Evolutionary conservation across 805 yeast genomes (phyloP).

Genomic region (Candida ponderosae): DNA sequence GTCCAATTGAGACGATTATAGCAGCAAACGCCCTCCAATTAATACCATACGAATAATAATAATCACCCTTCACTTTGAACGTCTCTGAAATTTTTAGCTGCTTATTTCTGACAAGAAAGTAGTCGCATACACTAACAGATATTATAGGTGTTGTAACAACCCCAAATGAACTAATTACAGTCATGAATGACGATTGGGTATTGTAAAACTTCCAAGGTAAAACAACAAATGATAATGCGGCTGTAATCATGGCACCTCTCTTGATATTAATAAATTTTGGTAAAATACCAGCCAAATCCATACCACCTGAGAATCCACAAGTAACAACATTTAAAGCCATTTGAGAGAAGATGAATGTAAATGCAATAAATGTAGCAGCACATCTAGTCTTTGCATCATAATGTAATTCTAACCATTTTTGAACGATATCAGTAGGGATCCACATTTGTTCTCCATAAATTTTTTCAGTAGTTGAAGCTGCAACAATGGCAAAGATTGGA

Average conservation of each 20-base stretch:
- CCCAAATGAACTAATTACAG: slow-evolving; percentile 27
- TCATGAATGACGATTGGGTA: slow-evolving; percentile 21
- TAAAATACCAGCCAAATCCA: slow-evolving; percentile 28
- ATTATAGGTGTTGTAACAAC: slow-evolving; percentile 27
- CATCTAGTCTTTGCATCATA: slow-evolving; percentile 27
- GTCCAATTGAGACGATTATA: slow-evolving; percentile 33
- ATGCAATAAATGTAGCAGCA: slow-evolving; percentile 27
- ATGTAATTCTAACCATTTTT: slow-evolving; percentile 21
- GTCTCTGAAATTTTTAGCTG: slow-evolving; percentile 27
- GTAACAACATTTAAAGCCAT: slow-evolving; percentile 25
- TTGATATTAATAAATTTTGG: slow-evolving; percentile 23
- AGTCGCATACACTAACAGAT: slow-evolving; percentile 30
- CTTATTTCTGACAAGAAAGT: slow-evolving; percentile 26
- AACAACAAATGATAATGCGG: slow-evolving; percentile 24
- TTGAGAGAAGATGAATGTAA: slow-evolving; percentile 23
- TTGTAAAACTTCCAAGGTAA: slow-evolving; percentile 32
- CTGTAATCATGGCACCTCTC: slow-evolving; percentile 25
- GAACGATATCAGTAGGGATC: slow-evolving; percentile 27
- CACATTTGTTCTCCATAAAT: slow-evolving; percentile 27
- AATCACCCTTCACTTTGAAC: slow-evolving; percentile 22
- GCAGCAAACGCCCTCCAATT: slow-evolving; percentile 34
- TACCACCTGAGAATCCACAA: slow-evolving; percentile 29
- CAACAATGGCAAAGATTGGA: slow-evolving; percentile 35
- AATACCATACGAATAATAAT: slow-evolving; percentile 31
- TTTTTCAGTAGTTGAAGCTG: slow-evolving; percentile 29